Base-by-base conservation (phyloP, 768 basidiomycete species). In the Crassisporium funariophilum region DNA sequence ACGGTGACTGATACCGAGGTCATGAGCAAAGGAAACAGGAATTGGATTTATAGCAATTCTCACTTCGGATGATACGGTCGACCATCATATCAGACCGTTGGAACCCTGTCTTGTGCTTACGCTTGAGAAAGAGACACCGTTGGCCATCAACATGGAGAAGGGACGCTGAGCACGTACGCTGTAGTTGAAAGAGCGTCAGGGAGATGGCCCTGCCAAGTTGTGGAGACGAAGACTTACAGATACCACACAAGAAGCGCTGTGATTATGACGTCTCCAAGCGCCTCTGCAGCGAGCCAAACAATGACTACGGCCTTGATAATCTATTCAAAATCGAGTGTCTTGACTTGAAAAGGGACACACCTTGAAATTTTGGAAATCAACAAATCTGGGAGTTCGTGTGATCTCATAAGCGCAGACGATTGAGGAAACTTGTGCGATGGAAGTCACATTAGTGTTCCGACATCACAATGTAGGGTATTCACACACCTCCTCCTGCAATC, bases 11-110 rank as follows among this genome's bases (percentile, higher is more conserved):
- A 8, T 27, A 6, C 23, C 4, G 1, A 15, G 16, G 13, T 19
- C 10, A 11, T 22, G 15, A 43, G 13, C 29, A 20, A n/a, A 20
- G n/a, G 8, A 6, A 7, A 7, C 13, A 17, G 17, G 13, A 15
- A 16, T 11, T 5, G 10, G 33, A 20, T 20, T 5, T 12, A 34
- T 7, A 22, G 35, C 27, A 21, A 19, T 1, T 46, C 50, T 22
- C 22, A 61, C 60, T 35, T 38, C 57, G 49, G 16, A 61, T 61
- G 39, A 61, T 58, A 6, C 55, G 57, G 31, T 61, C 60, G 7
- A 61, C 46, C 41, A 61, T 49, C 25, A 55, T 35, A 24, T 61
- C 60, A 12, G 57, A 58, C 6, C 47, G 45, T 21, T 50, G 44
- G 43, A 61, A 61, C 7, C 60, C 57, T 5, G 60, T 58, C 35